phyloP scores from a whole-genome alignment of 176 grass and related monocot genomes.

The Pontederia paniculata region DNA sequence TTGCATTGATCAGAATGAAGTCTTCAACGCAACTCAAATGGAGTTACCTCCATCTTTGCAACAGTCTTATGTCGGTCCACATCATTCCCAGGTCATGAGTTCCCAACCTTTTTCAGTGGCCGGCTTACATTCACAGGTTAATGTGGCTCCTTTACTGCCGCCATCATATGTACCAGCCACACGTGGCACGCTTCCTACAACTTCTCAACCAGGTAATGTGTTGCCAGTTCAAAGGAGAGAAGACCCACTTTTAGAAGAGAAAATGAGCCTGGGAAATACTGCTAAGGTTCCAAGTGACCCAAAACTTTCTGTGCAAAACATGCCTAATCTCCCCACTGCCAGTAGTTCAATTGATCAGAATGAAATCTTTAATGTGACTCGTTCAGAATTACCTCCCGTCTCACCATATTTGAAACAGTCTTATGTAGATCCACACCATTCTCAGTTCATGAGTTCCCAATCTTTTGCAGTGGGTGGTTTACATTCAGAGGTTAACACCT shows the following conservation, averaged over 20 bases:
- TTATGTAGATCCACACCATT: no score
- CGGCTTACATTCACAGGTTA: background rate
- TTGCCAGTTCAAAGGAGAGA: background rate
- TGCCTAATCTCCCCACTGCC: background rate
- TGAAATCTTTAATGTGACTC: background rate
- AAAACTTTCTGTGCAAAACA: conserved; percentile 18
- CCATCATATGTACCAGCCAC: conserved; percentile 2
- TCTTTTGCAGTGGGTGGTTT: no score
- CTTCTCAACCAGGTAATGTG: background rate
- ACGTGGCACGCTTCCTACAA: conserved; percentile 8
- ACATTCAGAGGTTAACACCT: no score
- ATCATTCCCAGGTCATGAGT: background rate
- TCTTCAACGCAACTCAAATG: background rate
- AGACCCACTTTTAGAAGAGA: conserved; percentile 22
- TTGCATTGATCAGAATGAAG: background rate
- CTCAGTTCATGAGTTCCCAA: no score
- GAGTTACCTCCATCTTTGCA: background rate
- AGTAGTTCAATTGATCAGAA: conserved; percentile 31
- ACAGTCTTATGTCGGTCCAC: background rate
- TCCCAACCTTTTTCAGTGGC: background rate
- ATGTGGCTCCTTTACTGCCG: background rate
- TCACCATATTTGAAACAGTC: no score
- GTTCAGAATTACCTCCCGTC: background rate
- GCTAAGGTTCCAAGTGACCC: conserved; percentile 31
- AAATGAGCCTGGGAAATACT: conserved; percentile 10